phyloP scores from a whole-genome alignment of 331 rosid genomes.

The Rosa hybrid region DNA sequence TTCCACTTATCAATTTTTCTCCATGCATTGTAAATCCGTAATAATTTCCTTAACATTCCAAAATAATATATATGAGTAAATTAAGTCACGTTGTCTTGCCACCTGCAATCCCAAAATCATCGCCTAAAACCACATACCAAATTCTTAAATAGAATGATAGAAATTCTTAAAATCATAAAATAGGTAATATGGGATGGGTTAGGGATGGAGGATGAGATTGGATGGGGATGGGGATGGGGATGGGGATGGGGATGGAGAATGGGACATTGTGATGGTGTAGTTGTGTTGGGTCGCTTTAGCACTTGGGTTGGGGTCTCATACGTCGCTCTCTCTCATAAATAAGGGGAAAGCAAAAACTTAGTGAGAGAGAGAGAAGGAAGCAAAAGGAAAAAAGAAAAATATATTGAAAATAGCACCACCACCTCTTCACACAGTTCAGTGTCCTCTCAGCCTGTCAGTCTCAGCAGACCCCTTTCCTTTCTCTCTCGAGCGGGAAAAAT shows the following conservation, averaged over 20 bases:
- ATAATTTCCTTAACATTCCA: too few relatives aligned
- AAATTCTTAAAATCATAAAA: neutral
- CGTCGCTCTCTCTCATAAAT: conserved; percentile 93
- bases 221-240: neutral
- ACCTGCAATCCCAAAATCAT: too few relatives aligned
- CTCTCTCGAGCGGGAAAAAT: conserved; percentile 16
- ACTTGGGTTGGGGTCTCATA: conserved; percentile 61
- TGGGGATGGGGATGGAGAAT: neutral
- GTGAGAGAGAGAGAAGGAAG: neutral
- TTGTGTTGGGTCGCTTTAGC: conserved; percentile 38
- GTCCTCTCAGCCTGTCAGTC: conserved; percentile 8
- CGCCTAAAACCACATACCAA: neutral
- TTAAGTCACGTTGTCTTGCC: too few relatives aligned
- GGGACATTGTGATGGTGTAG: conserved; percentile 4
- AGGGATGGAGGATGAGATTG: neutral
- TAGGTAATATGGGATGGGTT: neutral
- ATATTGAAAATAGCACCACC: conserved; percentile 15
- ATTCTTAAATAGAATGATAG: neutral
- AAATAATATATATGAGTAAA: too few relatives aligned
- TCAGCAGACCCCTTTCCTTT: neutral
- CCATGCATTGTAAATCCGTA: too few relatives aligned
- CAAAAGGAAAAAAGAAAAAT: neutral
- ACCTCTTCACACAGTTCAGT: conserved; percentile 11
- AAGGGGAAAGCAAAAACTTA: conserved; percentile 50
- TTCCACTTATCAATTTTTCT: too few relatives aligned